Evolutionary conservation across 768 basidiomycete species (phyloP).

Genomic region (Boletus bicolor): DNA sequence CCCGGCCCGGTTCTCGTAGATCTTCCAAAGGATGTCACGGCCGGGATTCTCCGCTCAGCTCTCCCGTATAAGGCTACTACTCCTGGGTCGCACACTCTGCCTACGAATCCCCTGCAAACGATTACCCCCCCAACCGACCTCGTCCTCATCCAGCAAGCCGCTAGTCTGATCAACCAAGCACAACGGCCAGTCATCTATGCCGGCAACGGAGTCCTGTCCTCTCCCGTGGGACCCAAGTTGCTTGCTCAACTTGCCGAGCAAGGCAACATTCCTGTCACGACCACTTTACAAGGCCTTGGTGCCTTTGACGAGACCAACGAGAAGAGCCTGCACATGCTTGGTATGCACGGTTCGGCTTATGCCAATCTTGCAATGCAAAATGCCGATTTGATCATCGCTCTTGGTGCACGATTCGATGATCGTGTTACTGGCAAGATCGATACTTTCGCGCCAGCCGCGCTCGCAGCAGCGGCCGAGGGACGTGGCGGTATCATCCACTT

Average conservation of each 20-base stretch:
- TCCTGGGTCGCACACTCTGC: conserved; percentile 75
- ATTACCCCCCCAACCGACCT: conserved; percentile 58
- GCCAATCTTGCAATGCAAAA: conserved; percentile 98
- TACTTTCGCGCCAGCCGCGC: conserved; percentile 87
- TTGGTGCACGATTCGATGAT: conserved; percentile 96
- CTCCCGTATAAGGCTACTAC: conserved; percentile 84
- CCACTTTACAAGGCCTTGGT: conserved; percentile 93
- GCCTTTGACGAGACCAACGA: conserved; percentile 90
- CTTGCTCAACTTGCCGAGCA: conserved; percentile 73
- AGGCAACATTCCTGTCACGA: conserved; percentile 96
- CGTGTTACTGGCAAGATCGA: conserved; percentile 92
- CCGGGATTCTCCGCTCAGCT: conserved; percentile 81
- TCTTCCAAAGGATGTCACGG: conserved; percentile 98
- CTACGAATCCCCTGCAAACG: conserved; percentile 66
- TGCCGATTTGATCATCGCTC: conserved; percentile 96
- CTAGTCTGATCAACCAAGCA: conserved; percentile 87
- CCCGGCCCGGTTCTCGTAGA: conserved; percentile 98
- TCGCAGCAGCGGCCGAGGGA: conserved; percentile 78
- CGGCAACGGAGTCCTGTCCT: conserved; percentile 85
- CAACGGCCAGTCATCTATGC: conserved; percentile 91
- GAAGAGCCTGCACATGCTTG: conserved; percentile 92
- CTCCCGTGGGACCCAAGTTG: conserved; percentile 76
- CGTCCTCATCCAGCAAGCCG: conserved; percentile 74
- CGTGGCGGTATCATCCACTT: conserved; percentile 98
- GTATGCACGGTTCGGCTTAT: conserved; percentile 97